phyloP scores from a whole-genome alignment of 2,329 filamentous ascomycete genomes.

The Apiospora arundinis region DNA sequence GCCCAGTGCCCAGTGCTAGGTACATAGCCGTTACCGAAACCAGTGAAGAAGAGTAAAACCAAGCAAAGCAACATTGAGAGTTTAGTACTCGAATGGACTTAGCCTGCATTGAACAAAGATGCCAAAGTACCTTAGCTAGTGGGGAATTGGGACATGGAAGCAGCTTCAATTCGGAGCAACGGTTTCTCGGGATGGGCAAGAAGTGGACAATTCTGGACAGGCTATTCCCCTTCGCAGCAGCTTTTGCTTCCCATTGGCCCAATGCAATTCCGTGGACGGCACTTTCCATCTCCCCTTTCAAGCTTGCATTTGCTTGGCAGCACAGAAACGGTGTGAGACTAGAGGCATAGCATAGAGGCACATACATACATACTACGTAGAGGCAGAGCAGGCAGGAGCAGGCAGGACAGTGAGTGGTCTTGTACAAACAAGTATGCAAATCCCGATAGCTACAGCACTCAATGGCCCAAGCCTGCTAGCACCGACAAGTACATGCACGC shows the following conservation, averaged over 20 bases:
- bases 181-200: background rate
- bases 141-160: background rate
- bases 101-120: background rate
- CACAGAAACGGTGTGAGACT: conserved; percentile 4
- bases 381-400: too few relatives aligned
- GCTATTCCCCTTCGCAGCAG: background rate
- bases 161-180: conserved; percentile 5
- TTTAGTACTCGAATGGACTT: background rate
- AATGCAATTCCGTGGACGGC: background rate
- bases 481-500: background rate
- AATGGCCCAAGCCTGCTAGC: background rate
- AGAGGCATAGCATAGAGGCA: too few relatives aligned
- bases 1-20: background rate
- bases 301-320: conserved; percentile 13
- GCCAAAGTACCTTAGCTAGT: background rate
- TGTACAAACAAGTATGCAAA: too few relatives aligned
- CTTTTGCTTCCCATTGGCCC: background rate
- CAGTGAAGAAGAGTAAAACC: background rate
- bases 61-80: background rate
- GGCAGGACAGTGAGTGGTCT: too few relatives aligned
- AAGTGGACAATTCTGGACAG: background rate
- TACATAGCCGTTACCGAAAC: conserved; percentile 12
- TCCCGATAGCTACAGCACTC: background rate
- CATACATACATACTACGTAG: too few relatives aligned
- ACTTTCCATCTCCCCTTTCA: conserved; percentile 8